Base-by-base conservation (phyloP, 768 basidiomycete species). In the Trametes gibbosa region DNA sequence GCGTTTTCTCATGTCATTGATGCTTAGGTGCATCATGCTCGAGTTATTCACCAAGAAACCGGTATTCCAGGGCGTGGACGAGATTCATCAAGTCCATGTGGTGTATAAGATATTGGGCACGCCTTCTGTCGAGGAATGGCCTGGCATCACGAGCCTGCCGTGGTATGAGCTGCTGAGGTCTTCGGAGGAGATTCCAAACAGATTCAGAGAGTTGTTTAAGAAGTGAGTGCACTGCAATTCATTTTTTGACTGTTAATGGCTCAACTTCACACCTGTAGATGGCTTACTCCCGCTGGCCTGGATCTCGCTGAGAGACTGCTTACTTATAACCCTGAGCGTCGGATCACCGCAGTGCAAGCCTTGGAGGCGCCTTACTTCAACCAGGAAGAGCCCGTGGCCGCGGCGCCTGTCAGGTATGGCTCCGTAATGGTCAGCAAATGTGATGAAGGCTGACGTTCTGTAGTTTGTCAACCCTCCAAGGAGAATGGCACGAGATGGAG, bases 141-240 rank as follows among this genome's bases (percentile, higher is more conserved):
- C 90, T 5, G 85, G 83, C 14, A 76, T 98, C 39, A 79, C 83
- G 10, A 86, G 86, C 68, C 75, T 99, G 49, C 97, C 97, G 2
- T 99, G 97, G 97, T 99, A 93, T 69, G 97, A 99, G 71, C 81
- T 99, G n/a, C 89, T 99, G 50, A 95, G 92, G 71, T 95, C 96
- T 1, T 88, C 84, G 67, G 87, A 92, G 49, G 71, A 74, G 13
- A 74, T 93, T 10, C 81, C 83, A 16, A 90, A 89, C 66, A 85
- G 81, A 56, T 94, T 99, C 68, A 80, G 90, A 48, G 87, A 90
- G 46, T 73, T 87, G n/a, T 98, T 96, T 71, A 80, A 86, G 65
- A 92, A 89, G 94, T 95, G 64, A 53, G 79, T 29, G 19, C 10
- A 39, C 4, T 12, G 4, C 16, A 1, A 10, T 1, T 21, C 34